Percentiles rank a stretch among this genome's conserved stretches.
Evolutionary conservation across 768 basidiomycete genomes (phyloP).

Genomic region (Galerina marginata): DNA sequence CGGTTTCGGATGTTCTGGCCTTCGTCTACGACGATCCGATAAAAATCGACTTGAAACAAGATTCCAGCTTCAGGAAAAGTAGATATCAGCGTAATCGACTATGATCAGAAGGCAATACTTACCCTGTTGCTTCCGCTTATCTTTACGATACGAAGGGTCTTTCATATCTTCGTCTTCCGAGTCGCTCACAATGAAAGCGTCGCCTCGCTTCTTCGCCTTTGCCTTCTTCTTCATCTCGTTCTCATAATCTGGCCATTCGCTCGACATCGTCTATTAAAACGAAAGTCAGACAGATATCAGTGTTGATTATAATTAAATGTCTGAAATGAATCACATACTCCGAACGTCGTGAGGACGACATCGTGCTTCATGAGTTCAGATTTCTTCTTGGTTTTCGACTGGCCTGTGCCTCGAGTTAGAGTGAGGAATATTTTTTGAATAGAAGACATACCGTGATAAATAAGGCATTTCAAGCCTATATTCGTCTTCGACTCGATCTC

Average conservation of each 20-base stretch:
- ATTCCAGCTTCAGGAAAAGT: constrained; percentile 41
- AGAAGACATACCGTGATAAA: constrained; percentile 62
- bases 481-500: constrained; percentile 66
- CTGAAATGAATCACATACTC: constrained; percentile 28
- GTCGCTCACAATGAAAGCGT: constrained; percentile 42
- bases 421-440: neutral
- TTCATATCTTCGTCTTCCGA: constrained; percentile 39
- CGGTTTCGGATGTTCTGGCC: constrained; percentile 60
- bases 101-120: constrained; percentile 8
- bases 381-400: constrained; percentile 49
- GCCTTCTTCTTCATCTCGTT: constrained; percentile 51
- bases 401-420: constrained; percentile 32
- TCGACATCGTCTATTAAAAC: constrained; percentile 52
- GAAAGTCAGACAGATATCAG: neutral
- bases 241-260: constrained; percentile 64
- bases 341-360: constrained; percentile 63
- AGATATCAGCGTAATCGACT: neutral
- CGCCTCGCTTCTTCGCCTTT: constrained; percentile 40
- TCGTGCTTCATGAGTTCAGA: constrained; percentile 62
- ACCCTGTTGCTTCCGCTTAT: constrained; percentile 40
- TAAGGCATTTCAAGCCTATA: constrained; percentile 50
- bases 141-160: constrained; percentile 24
- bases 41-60: constrained; percentile 58
- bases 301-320: neutral
- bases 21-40: constrained; percentile 60